Percentiles rank a stretch among this genome's conserved stretches.
Evolutionary conservation across 179 eudicot species (phyloP).

Genomic region (Patellifolia procumbens): DNA sequence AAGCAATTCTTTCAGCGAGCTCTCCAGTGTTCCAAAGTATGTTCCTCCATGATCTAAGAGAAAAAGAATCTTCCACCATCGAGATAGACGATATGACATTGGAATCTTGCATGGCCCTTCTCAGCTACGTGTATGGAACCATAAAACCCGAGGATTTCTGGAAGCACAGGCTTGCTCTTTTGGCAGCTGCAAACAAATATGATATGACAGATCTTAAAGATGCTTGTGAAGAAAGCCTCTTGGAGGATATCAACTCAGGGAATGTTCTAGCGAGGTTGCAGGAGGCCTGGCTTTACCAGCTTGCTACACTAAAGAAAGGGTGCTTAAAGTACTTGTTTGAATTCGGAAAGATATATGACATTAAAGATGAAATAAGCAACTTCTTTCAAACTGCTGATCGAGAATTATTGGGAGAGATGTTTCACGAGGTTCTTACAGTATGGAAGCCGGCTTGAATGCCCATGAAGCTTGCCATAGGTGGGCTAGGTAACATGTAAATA

Average conservation of each 20-base stretch:
- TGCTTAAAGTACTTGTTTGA: slow-evolving; percentile 78
- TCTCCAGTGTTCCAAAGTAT: slow-evolving; percentile 85
- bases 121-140: slow-evolving; percentile 74
- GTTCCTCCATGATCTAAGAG: slow-evolving; percentile 74
- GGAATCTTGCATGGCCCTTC: slow-evolving; percentile 76
- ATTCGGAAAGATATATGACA: slow-evolving; percentile 85
- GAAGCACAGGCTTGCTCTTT: slow-evolving; percentile 70
- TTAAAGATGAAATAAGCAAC: slow-evolving; percentile 61
- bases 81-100: slow-evolving; percentile 74
- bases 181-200: slow-evolving; percentile 87
- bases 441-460: slow-evolving; percentile 59
- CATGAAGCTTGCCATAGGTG: not conserved
- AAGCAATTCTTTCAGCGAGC: slow-evolving; percentile 76
- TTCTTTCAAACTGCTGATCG: slow-evolving; percentile 74
- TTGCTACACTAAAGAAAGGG: slow-evolving; percentile 65
- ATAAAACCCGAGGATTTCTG: slow-evolving; percentile 76
- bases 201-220: slow-evolving; percentile 63
- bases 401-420: slow-evolving; percentile 67
- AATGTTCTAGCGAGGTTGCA: slow-evolving; percentile 86
- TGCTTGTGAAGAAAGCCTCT: slow-evolving; percentile 78
- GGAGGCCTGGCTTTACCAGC: slow-evolving; percentile 77
- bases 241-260: slow-evolving; percentile 73
- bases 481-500: slow-evolving; percentile 18
- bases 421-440: slow-evolving; percentile 69
- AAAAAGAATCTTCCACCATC: slow-evolving; percentile 73